These are phyloP conservation scores for Mucor sp. DNA, from an alignment of 371 early-diverging fungal genomes.

Conservation along the genomic window DNA sequence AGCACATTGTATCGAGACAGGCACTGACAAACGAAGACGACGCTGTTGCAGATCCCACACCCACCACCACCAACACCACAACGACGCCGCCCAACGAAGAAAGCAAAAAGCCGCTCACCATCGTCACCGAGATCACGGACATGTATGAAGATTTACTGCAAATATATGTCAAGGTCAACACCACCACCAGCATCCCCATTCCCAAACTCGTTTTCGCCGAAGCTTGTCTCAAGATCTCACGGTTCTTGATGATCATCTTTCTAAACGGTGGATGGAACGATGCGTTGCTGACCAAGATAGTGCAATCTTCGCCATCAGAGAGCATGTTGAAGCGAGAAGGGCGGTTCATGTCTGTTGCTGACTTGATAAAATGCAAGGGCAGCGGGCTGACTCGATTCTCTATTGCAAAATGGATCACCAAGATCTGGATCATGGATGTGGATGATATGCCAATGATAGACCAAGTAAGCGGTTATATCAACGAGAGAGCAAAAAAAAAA, in stretches of 20 bases:
- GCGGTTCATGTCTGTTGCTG: constrained; percentile 9
- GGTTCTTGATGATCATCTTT: constrained; percentile 41
- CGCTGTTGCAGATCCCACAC: constrained; percentile 1
- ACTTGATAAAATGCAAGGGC: constrained; percentile 17
- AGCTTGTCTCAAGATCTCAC: constrained; percentile 48
- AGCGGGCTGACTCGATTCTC: constrained; percentile 47
- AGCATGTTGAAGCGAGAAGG: neutral
- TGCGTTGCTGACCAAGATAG: constrained; percentile 13
- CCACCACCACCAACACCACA: neutral
- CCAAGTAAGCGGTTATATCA: constrained; percentile 54
- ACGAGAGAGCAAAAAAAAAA: no score
- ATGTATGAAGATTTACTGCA: constrained; percentile 52
- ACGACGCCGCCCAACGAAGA: constrained; percentile 5
- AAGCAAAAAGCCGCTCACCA: constrained; percentile 3
- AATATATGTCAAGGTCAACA: constrained; percentile 53
- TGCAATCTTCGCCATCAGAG: constrained; percentile 7
- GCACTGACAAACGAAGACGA: constrained; percentile 4
- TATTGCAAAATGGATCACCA: constrained; percentile 66
- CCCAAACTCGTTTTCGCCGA: constrained; percentile 47
- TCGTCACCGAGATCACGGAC: constrained; percentile 50
- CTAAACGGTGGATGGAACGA: constrained; percentile 44
- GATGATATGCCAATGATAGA: constrained; percentile 62
- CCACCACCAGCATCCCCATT: constrained; percentile 24
- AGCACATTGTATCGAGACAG: constrained; percentile 26
- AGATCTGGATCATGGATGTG: constrained; percentile 54